Percentiles rank a stretch among this genome's conserved stretches.
Conservation (phyloP, 1,284 basidiomycete species). For the Fomitopsis pinicola region DNA sequence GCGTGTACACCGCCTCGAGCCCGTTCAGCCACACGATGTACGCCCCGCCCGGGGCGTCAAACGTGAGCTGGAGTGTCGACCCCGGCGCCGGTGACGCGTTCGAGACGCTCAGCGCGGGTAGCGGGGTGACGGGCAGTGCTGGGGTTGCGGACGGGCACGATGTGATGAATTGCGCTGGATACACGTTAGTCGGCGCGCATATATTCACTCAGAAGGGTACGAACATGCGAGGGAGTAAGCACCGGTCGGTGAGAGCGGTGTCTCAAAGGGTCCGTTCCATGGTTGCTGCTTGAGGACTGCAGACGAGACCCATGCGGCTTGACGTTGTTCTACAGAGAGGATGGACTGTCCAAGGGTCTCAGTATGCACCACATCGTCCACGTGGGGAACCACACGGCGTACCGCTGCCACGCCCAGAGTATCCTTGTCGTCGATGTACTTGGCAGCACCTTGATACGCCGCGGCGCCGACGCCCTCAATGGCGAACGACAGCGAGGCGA, state of each 20-base stretch:
- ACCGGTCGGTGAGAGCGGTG: conserved; percentile 46
- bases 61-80: conserved; percentile 22
- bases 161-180: conserved; percentile 36
- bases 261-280: conserved; percentile 55
- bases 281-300: conserved; percentile 42
- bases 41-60: conserved; percentile 20
- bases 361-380: neutral
- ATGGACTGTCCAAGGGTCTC: conserved; percentile 24
- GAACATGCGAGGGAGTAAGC: conserved; percentile 36
- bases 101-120: conserved; percentile 33
- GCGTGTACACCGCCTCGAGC: conserved; percentile 28
- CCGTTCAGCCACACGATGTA: conserved; percentile 39
- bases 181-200: conserved; percentile 13
- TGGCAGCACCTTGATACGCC: conserved; percentile 52
- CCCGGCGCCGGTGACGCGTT: conserved; percentile 16
- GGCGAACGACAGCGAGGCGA: conserved; percentile 47
- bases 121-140: conserved; percentile 34
- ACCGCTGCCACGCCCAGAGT: conserved; percentile 30
- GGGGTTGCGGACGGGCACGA: conserved; percentile 42
- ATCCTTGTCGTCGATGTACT: conserved; percentile 36
- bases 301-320: conserved; percentile 47
- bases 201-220: neutral
- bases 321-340: conserved; percentile 41
- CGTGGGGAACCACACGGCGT: conserved; percentile 4
- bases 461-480: conserved; percentile 55